Percentiles rank a stretch among this genome's conserved stretches.
These are phyloP conservation scores for Nakazawaea wickerhamii DNA, from an alignment of 805 yeast genomes.

Conservation along the genomic window DNA sequence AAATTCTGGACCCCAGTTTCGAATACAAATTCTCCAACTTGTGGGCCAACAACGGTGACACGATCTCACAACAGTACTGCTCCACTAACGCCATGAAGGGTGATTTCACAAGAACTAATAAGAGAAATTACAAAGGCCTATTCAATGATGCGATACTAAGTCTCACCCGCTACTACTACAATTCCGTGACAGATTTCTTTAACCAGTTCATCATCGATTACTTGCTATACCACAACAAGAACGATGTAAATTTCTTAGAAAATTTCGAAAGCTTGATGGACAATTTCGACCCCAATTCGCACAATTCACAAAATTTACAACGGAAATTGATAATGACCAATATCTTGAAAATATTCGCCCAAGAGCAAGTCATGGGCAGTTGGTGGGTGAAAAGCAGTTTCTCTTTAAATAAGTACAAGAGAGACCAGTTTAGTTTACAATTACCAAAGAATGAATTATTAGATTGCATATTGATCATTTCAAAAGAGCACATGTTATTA, in stretches of 20 bases:
- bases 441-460: conserved; percentile 14
- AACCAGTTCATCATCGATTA: conserved; percentile 39
- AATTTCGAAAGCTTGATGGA: conserved; percentile 32
- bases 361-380: conserved; percentile 23
- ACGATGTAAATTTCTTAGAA: conserved; percentile 29
- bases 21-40: conserved; percentile 25
- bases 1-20: conserved; percentile 15
- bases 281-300: conserved; percentile 25
- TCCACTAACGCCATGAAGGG: conserved; percentile 52
- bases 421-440: conserved; percentile 1
- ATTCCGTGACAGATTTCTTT: conserved; percentile 38
- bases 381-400: conserved; percentile 28
- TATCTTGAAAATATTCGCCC: conserved; percentile 14
- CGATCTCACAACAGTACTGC: conserved; percentile 57
- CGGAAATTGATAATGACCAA: conserved; percentile 16
- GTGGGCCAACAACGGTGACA: conserved; percentile 73
- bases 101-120: conserved; percentile 38
- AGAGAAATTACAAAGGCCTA: conserved; percentile 36
- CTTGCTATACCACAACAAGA: conserved; percentile 27
- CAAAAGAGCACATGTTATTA: conserved; percentile 21
- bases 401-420: conserved; percentile 9
- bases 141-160: conserved; percentile 38
- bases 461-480: conserved; percentile 22
- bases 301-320: conserved; percentile 16
- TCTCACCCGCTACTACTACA: conserved; percentile 36